Conservation (phyloP, 805 yeast species). For the Cyberlindnera xishuangbannaensis region DNA sequence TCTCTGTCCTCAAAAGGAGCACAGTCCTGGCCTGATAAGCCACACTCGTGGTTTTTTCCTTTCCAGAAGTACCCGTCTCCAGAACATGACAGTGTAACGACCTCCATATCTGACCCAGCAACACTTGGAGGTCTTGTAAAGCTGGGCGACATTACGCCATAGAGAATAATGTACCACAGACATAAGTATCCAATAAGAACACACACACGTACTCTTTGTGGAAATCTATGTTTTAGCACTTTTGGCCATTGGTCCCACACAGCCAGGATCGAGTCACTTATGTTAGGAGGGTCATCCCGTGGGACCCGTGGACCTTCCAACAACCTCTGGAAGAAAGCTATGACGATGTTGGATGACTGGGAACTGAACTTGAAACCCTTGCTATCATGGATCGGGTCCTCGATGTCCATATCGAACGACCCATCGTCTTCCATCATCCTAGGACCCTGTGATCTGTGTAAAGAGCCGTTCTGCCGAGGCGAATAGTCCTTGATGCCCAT, state of each 20-base stretch:
- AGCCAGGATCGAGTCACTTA: constrained; percentile 19
- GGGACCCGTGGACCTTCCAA: constrained; percentile 56
- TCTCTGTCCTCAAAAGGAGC: constrained; percentile 37
- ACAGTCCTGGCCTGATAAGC: constrained; percentile 61
- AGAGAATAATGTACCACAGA: constrained; percentile 11
- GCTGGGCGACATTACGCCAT: constrained; percentile 10
- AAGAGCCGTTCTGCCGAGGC: too few relatives aligned
- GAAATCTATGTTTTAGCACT: constrained; percentile 23
- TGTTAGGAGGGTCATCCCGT: constrained; percentile 41
- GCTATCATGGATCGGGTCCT: constrained; percentile 3
- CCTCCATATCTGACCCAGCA: constrained; percentile 9
- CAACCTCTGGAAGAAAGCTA: constrained; percentile 26
- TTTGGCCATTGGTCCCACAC: constrained; percentile 40
- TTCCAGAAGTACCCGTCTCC: constrained; percentile 51
- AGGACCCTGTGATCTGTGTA: too few relatives aligned
- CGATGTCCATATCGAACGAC: constrained; percentile 8
- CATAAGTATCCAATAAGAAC: constrained; percentile 6
- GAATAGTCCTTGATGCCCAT: too few relatives aligned
- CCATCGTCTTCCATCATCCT: constrained; percentile 1
- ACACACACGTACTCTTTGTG: constrained; percentile 1
- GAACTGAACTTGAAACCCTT: constrained; percentile 3
- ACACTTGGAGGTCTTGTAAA: constrained; percentile 7
- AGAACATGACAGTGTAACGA: constrained; percentile 41
- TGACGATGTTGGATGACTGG: constrained; percentile 4
- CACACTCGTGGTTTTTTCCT: constrained; percentile 75